A percentile compares a stretch with the other conserved stretches of the same genome.
Conservation (phyloP, 768 basidiomycete species). For the Russula sp. region DNA sequence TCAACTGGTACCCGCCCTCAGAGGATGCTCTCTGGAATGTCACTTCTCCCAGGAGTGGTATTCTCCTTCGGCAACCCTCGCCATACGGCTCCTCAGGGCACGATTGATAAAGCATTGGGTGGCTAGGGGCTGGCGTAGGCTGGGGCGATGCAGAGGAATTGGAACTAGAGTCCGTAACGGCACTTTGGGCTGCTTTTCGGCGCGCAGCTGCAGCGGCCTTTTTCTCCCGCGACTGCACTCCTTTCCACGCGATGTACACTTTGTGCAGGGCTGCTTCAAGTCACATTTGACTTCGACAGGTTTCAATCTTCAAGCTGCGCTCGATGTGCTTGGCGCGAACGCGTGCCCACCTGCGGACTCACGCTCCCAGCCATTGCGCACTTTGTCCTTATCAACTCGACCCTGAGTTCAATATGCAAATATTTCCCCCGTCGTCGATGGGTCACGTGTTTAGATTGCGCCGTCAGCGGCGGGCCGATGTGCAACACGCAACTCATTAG, state of each 20-base stretch:
- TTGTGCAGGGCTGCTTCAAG: constrained; percentile 58
- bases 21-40: constrained; percentile 52
- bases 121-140: constrained; percentile 19
- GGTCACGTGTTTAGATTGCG: too few relatives aligned
- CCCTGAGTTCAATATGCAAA: constrained; percentile 30
- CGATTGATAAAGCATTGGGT: constrained; percentile 19
- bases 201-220: constrained; percentile 29
- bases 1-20: constrained; percentile 49
- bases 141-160: constrained; percentile 21
- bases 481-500: too few relatives aligned
- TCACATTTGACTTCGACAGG: constrained; percentile 58
- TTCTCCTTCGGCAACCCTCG: constrained; percentile 41
- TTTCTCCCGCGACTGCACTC: constrained; percentile 41
- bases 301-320: constrained; percentile 20
- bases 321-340: constrained; percentile 26
- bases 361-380: constrained; percentile 28
- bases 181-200: constrained; percentile 22
- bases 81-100: constrained; percentile 19
- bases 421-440: too few relatives aligned
- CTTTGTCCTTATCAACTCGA: constrained; percentile 33
- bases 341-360: constrained; percentile 10
- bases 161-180: constrained; percentile 19
- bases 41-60: constrained; percentile 47
- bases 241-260: constrained; percentile 56
- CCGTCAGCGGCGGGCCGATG: too few relatives aligned